Base-by-base conservation (phyloP, 768 basidiomycete species). In the Lactarius akahatsu region DNA sequence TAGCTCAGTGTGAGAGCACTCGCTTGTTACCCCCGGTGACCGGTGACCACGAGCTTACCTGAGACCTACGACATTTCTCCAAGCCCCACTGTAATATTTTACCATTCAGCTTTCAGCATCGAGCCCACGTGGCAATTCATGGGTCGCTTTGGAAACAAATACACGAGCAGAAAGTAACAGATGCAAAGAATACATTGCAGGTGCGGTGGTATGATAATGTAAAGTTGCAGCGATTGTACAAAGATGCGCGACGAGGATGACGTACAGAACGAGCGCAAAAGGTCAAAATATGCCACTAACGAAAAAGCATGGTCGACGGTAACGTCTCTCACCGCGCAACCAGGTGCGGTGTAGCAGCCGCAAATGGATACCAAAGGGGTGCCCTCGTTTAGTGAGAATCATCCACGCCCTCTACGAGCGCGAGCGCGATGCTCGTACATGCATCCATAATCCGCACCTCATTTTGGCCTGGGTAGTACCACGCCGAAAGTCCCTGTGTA, bases 401-500 rank as follows among this genome's bases (percentile, higher is more conserved):
- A 6, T n/a, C 30, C 18, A 61, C 64, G 55, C 64, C 59, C 0
- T 41, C n/a, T 3, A 28, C 55, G 18, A 85, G 59, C 20, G 80
- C 79, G 40, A 71, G 76, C 4, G 70, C 74, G 15, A 86, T 76
- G 69, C 72, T 78, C 11, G 66, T 73, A 67, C 82, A 85, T n/a
- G 73, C 68, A 36, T 80, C 76, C 77, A 86, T 76, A 28, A 79
- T 66, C 9, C 69, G 68, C 32, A 85, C 76, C 50, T 85, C 82
- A 16, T 77, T 72, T 71, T 89, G 84, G 18, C 88, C 88, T 0
- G 76, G 67, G 71, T 89, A 89, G 75, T 82, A 88, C 88, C 88
- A 90, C 2, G 87, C 79, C 65, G 82, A 84, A 20, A 87, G 72
- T 4, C 81, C 85, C 87, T 88, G 66, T 20, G 36, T 15, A 38